phyloP scores from a whole-genome alignment of 75 land plant species.

The Larix kaempferi region DNA sequence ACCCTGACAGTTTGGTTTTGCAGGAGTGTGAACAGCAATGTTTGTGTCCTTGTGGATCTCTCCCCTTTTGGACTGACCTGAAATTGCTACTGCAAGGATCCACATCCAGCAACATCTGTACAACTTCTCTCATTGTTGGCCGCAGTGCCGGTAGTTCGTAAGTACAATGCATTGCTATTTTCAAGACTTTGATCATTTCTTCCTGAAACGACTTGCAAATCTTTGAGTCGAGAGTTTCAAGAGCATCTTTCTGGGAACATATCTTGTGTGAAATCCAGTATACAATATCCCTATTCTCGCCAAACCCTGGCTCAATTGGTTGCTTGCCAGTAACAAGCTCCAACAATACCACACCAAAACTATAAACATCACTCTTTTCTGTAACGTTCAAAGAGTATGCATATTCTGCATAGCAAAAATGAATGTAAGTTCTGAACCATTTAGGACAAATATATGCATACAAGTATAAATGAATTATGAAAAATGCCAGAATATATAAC shows the following conservation, averaged over 20 bases:
- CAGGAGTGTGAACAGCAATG: background rate
- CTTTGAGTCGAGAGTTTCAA: conserved; percentile 54
- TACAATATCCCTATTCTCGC: conserved; percentile 61
- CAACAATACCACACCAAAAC: conserved; percentile 72
- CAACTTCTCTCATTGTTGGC: conserved; percentile 80
- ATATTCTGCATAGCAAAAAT: conserved; percentile 37
- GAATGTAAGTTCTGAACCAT: background rate
- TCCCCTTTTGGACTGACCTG: background rate
- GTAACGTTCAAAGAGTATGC: conserved; percentile 62
- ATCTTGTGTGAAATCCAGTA: conserved; percentile 55
- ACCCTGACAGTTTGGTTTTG: background rate
- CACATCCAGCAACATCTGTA: conserved; percentile 51
- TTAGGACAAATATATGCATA: background rate
- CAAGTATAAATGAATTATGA: background rate
- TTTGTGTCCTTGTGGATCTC: background rate
- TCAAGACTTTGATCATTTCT: conserved; percentile 62
- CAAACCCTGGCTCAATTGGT: conserved; percentile 61
- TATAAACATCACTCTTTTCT: conserved; percentile 75
- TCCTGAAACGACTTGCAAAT: conserved; percentile 39
- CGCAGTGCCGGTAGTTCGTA: conserved; percentile 35
- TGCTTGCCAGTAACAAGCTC: conserved; percentile 70
- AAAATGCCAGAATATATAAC: background rate
- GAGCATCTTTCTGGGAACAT: conserved; percentile 36
- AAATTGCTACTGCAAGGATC: conserved; percentile 35
- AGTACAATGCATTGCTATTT: conserved; percentile 65